phyloP scores from a whole-genome alignment of 2,329 filamentous ascomycete genomes.

The Nigrospora osmanthi region DNA sequence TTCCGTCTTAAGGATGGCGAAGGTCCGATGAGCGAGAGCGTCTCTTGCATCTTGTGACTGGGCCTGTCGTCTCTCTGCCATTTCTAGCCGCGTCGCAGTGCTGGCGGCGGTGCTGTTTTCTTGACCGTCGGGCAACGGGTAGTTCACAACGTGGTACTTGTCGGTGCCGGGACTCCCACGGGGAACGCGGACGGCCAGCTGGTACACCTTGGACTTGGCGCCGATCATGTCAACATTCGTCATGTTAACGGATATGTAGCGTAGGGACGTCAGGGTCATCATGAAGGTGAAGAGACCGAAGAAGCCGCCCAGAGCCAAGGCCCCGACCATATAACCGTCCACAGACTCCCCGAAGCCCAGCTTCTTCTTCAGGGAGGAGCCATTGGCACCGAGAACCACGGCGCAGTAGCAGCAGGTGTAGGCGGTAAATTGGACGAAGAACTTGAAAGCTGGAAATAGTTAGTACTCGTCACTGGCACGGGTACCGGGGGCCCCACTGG shows the following conservation, averaged over 20 bases:
- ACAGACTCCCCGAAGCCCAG: slow-evolving; percentile 26
- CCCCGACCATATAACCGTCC: slow-evolving; percentile 58
- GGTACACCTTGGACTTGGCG: slow-evolving; percentile 53
- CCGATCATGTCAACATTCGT: slow-evolving; percentile 79
- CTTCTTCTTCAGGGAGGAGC: slow-evolving; percentile 54
- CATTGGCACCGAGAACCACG: slow-evolving; percentile 55
- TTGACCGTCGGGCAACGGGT: slow-evolving; percentile 38
- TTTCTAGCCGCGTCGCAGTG: slow-evolving; percentile 1
- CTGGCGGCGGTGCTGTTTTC: slow-evolving; percentile 4
- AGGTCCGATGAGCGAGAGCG: slow-evolving; percentile 51
- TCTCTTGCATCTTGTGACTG: slow-evolving; percentile 25
- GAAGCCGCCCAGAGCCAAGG: slow-evolving; percentile 58
- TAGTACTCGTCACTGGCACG: slow-evolving; percentile 3
- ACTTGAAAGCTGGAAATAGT: slow-evolving; percentile 64
- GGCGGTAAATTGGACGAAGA: slow-evolving; percentile 79
- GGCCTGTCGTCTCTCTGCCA: slow-evolving; percentile 4
- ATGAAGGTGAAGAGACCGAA: slow-evolving; percentile 75
- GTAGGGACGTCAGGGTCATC: slow-evolving; percentile 68
- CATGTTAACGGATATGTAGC: slow-evolving; percentile 63
- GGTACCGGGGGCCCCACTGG: slow-evolving; percentile 1
- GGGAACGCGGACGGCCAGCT: slow-evolving; percentile 68
- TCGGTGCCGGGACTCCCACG: slow-evolving; percentile 31
- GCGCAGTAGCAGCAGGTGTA: slow-evolving; percentile 64
- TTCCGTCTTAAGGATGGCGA: slow-evolving; percentile 69
- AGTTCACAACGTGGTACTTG: slow-evolving; percentile 45